Percentiles rank a stretch among this genome's conserved stretches.
Conservation (phyloP, 2,329 filamentous ascomycete genomes). For the Trichophyton mentagrophytes region DNA sequence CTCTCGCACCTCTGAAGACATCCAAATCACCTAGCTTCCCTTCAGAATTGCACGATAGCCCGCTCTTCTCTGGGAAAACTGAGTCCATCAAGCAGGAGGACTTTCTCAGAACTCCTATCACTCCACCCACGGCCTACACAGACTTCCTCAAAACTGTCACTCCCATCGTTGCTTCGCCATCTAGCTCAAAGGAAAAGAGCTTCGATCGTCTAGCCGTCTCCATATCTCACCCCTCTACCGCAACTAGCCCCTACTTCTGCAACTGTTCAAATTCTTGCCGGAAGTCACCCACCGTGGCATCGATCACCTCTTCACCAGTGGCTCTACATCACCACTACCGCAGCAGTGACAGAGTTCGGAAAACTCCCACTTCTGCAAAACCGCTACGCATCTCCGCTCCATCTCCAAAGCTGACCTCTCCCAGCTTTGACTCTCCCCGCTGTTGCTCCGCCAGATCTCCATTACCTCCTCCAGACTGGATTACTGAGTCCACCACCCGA, state of each 20-base stretch:
- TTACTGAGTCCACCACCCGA: slow-evolving; percentile 53
- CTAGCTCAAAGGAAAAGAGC: slow-evolving; percentile 31
- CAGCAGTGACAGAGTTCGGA: slow-evolving; percentile 40
- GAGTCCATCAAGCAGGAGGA: slow-evolving; percentile 58
- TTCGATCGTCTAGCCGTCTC: slow-evolving; percentile 20
- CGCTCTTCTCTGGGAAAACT: slow-evolving; percentile 36
- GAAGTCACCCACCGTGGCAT: slow-evolving; percentile 45
- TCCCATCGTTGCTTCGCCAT: slow-evolving; percentile 55
- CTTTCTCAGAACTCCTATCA: slow-evolving; percentile 68
- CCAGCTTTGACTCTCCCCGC: slow-evolving; percentile 53
- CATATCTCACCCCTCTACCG: background rate
- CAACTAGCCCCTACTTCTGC: slow-evolving; percentile 20
- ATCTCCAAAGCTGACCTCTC: slow-evolving; percentile 53
- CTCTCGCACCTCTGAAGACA: slow-evolving; percentile 22
- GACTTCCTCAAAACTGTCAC: slow-evolving; percentile 82
- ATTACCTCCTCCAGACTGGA: slow-evolving; percentile 73
- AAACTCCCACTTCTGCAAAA: slow-evolving; percentile 42
- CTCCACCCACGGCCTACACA: slow-evolving; percentile 75
- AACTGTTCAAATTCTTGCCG: slow-evolving; percentile 25
- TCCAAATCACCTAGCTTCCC: slow-evolving; percentile 36
- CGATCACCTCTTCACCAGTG: slow-evolving; percentile 7
- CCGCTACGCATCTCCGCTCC: slow-evolving; percentile 60
- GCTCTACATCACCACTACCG: slow-evolving; percentile 26
- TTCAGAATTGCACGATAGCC: slow-evolving; percentile 46
- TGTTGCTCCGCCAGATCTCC: slow-evolving; percentile 57